These are phyloP conservation scores for Fusarium staphyleae DNA, from an alignment of 2,329 filamentous ascomycete genomes.

Conservation along the genomic window DNA sequence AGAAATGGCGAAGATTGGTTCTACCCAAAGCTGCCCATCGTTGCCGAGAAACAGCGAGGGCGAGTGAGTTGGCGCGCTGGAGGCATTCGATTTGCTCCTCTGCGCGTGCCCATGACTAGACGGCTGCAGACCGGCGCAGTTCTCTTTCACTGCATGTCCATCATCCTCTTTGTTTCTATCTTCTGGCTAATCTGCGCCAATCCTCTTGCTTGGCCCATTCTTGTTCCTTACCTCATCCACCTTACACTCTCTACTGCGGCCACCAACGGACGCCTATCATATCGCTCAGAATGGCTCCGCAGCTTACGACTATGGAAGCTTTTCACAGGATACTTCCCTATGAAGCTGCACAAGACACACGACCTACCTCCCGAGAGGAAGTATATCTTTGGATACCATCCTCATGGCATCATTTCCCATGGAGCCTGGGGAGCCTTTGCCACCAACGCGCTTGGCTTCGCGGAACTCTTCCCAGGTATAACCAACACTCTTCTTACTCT, in stretches of 20 bases:
- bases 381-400: constrained; percentile 97
- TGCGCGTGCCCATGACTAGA: constrained; percentile 74
- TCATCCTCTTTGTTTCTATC: constrained; percentile 73
- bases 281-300: constrained; percentile 78
- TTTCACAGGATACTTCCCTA: constrained; percentile 93
- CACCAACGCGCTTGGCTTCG: constrained; percentile 88
- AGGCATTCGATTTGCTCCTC: constrained; percentile 83
- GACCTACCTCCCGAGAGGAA: constrained; percentile 81
- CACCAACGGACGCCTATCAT: constrained; percentile 75
- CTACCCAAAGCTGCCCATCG: constrained; percentile 43
- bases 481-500: constrained; percentile 92
- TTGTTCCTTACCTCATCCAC: constrained; percentile 81
- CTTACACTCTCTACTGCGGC: constrained; percentile 80
- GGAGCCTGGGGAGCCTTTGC: constrained; percentile 93
- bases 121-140: constrained; percentile 82
- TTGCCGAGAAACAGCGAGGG: constrained; percentile 31
- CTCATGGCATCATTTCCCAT: constrained; percentile 96
- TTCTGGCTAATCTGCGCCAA: constrained; percentile 95
- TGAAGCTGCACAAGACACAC: constrained; percentile 83
- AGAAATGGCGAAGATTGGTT: constrained; percentile 21
- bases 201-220: constrained; percentile 85
- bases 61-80: constrained; percentile 48
- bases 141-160: constrained; percentile 74
- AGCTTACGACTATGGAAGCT: constrained; percentile 81
- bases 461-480: constrained; percentile 89